Evolutionary conservation across 2,329 filamentous ascomycete genomes (phyloP).

Genomic region (Aspergillus arachidicola): DNA sequence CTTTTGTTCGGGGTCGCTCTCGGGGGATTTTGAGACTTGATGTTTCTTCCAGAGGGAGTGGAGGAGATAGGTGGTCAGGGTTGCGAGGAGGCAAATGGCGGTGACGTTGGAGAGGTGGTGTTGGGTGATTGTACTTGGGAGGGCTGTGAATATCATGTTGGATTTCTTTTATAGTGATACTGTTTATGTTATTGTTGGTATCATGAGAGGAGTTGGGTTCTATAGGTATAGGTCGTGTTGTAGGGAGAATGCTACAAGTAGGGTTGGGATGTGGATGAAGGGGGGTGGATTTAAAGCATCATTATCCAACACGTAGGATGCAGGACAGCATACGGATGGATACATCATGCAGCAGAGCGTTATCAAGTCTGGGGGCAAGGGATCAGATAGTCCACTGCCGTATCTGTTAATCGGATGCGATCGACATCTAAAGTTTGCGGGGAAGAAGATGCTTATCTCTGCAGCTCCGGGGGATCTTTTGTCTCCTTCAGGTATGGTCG

Average conservation of each 20-base stretch:
- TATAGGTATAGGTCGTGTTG: neutral
- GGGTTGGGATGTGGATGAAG: neutral
- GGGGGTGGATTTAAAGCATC: neutral
- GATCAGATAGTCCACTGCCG: conserved; percentile 16
- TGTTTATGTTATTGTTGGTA: neutral
- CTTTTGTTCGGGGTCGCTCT: conserved; percentile 47
- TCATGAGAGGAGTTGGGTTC: neutral
- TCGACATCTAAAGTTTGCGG: neutral
- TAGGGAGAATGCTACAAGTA: neutral
- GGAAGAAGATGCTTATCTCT: conserved; percentile 15
- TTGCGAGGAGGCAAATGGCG: conserved; percentile 35
- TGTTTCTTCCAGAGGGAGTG: neutral
- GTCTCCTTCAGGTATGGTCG: conserved; percentile 38
- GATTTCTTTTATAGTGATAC: neutral
- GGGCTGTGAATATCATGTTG: neutral
- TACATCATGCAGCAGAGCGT: neutral
- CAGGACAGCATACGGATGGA: neutral
- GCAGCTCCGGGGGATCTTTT: conserved; percentile 35
- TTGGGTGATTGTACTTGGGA: conserved; percentile 2
- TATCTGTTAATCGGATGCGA: conserved; percentile 35
- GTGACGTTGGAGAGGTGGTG: conserved; percentile 25
- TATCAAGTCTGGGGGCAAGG: neutral
- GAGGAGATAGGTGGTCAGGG: conserved; percentile 34
- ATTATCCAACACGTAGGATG: neutral
- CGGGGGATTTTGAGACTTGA: neutral